These are phyloP conservation scores for Thoreauomyces humboldtii DNA, from an alignment of 192 early-diverging fungal species.

Conservation along the genomic window DNA sequence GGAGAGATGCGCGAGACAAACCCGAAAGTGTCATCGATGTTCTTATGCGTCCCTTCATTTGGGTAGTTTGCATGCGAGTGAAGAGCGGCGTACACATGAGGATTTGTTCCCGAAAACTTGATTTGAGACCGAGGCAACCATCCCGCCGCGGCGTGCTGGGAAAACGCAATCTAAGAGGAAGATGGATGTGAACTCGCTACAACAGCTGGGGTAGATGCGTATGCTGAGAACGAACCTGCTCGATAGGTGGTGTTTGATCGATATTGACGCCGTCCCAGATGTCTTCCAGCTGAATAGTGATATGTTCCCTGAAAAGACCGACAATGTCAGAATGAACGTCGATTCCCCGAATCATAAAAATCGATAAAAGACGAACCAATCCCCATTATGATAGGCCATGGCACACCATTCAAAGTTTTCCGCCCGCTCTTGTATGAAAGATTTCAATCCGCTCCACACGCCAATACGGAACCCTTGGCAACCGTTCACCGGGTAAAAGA, in stretches of 20 bases:
- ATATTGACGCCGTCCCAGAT: conserved; percentile 13
- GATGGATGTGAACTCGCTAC: too few species aligned
- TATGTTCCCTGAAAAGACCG: conserved; percentile 27
- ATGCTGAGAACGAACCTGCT: background rate
- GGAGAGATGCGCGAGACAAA: conserved; percentile 33
- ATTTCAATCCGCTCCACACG: conserved; percentile 23
- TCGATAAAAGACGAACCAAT: background rate
- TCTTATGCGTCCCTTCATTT: conserved; percentile 25
- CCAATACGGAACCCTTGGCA: conserved; percentile 33
- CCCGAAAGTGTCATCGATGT: conserved; percentile 28
- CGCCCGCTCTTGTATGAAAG: conserved; percentile 21
- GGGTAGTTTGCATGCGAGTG: conserved; percentile 35
- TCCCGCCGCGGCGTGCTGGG: conserved; percentile 20
- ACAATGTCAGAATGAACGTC: background rate
- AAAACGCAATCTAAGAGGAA: conserved; percentile 21
- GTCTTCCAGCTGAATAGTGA: conserved; percentile 28
- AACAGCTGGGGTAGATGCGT: background rate
- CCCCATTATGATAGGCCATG: conserved; percentile 30
- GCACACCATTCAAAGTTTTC: conserved; percentile 35
- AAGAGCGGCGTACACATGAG: conserved; percentile 26
- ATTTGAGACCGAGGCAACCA: conserved; percentile 8
- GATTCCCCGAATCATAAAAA: background rate
- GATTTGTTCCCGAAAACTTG: conserved; percentile 19
- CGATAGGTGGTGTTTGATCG: conserved; percentile 10
- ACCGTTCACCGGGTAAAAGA: conserved; percentile 30